These are phyloP conservation scores for Trichophyton equinum DNA, from an alignment of 2,329 filamentous ascomycete genomes.

Conservation along the genomic window DNA sequence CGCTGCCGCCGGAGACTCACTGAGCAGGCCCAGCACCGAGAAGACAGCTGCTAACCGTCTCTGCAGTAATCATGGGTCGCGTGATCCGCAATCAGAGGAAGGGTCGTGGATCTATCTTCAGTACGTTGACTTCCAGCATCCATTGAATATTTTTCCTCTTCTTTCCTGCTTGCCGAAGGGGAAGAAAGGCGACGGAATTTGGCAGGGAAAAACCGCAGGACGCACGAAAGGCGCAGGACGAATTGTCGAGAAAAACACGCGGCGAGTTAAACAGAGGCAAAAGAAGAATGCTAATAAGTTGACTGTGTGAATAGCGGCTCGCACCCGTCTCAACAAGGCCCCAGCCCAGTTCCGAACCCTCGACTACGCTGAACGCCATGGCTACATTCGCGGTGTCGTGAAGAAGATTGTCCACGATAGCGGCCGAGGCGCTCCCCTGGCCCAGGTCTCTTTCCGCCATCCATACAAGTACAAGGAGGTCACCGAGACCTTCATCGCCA, in stretches of 20 bases:
- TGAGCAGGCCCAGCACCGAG: not conserved
- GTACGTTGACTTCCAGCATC: constrained; percentile 38
- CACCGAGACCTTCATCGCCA: constrained; percentile 99
- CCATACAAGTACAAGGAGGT: constrained; percentile 97
- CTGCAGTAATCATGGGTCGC: constrained; percentile 46
- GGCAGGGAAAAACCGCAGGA: not conserved
- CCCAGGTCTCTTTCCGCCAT: constrained; percentile 92
- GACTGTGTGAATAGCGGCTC: constrained; percentile 44
- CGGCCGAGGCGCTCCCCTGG: constrained; percentile 94
- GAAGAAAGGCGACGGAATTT: constrained; percentile 13
- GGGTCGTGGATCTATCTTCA: constrained; percentile 68
- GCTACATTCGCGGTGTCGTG: constrained; percentile 93
- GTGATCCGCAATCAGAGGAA: constrained; percentile 69
- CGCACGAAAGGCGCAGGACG: not conserved
- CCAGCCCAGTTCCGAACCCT: constrained; percentile 92
- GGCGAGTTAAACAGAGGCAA: too few relatives aligned
- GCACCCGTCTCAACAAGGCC: constrained; percentile 87
- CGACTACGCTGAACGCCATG: constrained; percentile 94
- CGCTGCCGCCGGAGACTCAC: not conserved
- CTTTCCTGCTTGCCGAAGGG: not conserved
- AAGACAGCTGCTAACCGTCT: not conserved
- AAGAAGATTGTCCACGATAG: constrained; percentile 99
- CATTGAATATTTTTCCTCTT: constrained; percentile 13
- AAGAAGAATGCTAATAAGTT: not conserved
- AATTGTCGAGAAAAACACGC: constrained; percentile 1